Conservation (phyloP, 192 early-diverging fungal species). For the Coemansia sp. region DNA sequence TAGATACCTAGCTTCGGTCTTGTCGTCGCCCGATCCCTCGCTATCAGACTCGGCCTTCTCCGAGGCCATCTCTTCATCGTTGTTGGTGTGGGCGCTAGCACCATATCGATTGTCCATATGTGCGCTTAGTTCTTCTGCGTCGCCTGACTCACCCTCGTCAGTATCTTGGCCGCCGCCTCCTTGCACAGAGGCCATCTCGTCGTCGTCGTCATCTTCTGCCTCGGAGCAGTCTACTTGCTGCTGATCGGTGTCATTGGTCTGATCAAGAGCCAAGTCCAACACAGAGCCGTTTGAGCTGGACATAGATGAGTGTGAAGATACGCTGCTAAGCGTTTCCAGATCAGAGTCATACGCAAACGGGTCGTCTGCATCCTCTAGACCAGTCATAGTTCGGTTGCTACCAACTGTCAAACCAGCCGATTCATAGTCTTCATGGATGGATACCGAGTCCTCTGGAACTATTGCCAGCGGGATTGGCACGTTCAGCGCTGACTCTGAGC, state of each 20-base stretch:
- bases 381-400: not conserved
- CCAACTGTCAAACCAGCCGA: not conserved
- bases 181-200: not conserved
- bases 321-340: constrained; percentile 54
- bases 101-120: not conserved
- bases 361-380: constrained; percentile 34
- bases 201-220: not conserved
- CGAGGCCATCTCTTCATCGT: constrained; percentile 1
- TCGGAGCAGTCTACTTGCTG: constrained; percentile 2
- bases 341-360: constrained; percentile 57
- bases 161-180: constrained; percentile 1
- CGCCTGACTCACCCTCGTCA: constrained; percentile 9
- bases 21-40: constrained; percentile 11
- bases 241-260: not conserved
- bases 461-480: not conserved
- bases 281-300: constrained; percentile 32
- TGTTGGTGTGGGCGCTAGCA: constrained; percentile 1
- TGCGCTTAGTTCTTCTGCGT: not conserved
- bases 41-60: constrained; percentile 12
- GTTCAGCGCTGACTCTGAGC: constrained; percentile 9
- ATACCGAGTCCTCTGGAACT: constrained; percentile 12
- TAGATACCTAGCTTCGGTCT: constrained; percentile 8
- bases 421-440: not conserved
- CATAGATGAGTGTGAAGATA: constrained; percentile 54
- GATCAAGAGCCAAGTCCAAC: constrained; percentile 24